Conservation (phyloP, 176 grass and related monocot species). For the Aegilops speltoides region DNA sequence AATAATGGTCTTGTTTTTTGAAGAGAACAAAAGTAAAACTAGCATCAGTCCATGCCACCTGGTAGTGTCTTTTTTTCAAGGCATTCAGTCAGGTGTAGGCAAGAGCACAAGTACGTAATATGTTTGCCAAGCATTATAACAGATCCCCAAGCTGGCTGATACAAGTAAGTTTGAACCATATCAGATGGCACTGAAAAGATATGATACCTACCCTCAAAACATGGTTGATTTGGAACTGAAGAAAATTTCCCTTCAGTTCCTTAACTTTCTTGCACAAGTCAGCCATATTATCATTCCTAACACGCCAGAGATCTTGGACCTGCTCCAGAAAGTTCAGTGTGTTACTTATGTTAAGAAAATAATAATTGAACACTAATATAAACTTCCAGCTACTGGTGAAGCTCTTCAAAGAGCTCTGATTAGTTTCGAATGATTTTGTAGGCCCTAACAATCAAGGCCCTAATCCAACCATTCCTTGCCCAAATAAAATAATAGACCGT, state of each 20-base stretch:
- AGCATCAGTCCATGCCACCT: background rate
- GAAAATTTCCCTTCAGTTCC: constrained; percentile 46
- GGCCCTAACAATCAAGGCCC: constrained; percentile 3
- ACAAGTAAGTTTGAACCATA: constrained; percentile 9
- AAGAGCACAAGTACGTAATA: background rate
- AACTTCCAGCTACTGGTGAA: background rate
- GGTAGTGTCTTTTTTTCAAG: constrained; percentile 2
- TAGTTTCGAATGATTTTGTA: background rate
- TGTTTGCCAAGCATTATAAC: background rate
- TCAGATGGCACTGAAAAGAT: background rate
- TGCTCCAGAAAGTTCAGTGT: constrained; percentile 27
- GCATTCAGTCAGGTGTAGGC: background rate
- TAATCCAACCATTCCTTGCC: background rate
- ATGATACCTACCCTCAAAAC: constrained; percentile 50
- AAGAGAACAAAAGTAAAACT: background rate
- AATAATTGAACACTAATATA: background rate
- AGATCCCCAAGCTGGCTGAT: background rate
- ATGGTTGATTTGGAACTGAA: constrained; percentile 46
- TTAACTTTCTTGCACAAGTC: constrained; percentile 54
- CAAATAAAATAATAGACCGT: constrained; percentile 12
- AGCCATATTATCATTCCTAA: constrained; percentile 46
- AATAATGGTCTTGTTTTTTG: background rate
- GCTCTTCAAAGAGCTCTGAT: background rate
- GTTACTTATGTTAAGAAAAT: background rate
- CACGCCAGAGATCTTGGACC: constrained; percentile 50